A percentile compares a stretch with the other conserved stretches of the same genome.
Evolutionary conservation across 495 filamentous ascomycete species (phyloP).

Genomic region (Chaetomium fimeti): DNA sequence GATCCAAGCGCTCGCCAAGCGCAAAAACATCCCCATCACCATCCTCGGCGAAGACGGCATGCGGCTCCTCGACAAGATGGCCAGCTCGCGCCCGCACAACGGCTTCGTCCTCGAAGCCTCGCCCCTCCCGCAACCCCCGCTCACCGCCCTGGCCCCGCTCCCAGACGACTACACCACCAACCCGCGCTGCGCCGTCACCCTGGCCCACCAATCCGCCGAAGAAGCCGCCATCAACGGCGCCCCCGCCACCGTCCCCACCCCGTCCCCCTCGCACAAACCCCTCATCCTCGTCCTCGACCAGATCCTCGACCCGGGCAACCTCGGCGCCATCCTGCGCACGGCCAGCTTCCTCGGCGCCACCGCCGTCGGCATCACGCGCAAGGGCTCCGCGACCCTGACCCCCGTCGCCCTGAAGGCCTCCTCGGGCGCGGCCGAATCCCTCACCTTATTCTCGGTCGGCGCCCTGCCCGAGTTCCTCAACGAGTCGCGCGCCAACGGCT

Average conservation of each 20-base stretch:
- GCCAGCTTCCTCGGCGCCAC: conserved; percentile 83
- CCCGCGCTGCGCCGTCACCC: conserved; percentile 15
- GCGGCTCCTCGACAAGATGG: conserved; percentile 77
- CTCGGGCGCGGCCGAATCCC: conserved; percentile 76
- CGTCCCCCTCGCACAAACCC: conserved; percentile 60
- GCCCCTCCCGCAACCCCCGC: conserved; percentile 70
- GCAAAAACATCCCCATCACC: conserved; percentile 53
- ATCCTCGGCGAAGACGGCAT: conserved; percentile 52
- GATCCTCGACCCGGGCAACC: conserved; percentile 84
- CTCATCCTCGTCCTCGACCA: conserved; percentile 86
- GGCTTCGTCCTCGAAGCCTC: conserved; percentile 86
- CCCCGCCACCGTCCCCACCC: conserved; percentile 41
- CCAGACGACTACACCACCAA: conserved; percentile 38
- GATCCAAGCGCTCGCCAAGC: conserved; percentile 59
- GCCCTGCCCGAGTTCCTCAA: conserved; percentile 67
- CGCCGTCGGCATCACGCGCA: conserved; percentile 65
- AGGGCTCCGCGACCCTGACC: conserved; percentile 67
- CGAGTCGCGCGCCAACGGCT: conserved; percentile 65
- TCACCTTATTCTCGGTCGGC: conserved; percentile 65
- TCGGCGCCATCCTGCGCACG: conserved; percentile 83
- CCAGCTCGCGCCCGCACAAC: conserved; percentile 81
- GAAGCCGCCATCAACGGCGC: conserved; percentile 69
- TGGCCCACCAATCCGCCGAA: conserved; percentile 69
- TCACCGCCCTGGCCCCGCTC: conserved; percentile 56
- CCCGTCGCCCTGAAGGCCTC: conserved; percentile 81